phyloP scores from a whole-genome alignment of 805 yeast genomes.

The Ogataea nakhonphanomensis region DNA sequence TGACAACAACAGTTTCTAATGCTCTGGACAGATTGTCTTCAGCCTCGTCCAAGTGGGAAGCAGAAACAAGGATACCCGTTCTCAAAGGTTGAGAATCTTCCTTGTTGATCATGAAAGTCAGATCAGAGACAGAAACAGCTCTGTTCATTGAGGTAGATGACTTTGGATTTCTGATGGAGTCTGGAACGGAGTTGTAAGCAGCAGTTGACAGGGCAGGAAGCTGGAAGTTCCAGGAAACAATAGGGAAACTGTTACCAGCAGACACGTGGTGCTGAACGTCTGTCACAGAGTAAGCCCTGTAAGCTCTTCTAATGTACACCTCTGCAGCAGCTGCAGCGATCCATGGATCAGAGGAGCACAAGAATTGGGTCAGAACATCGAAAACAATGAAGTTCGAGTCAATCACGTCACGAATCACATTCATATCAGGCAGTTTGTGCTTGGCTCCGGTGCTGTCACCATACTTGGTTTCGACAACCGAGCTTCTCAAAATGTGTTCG shows the following conservation, averaged over 20 bases:
- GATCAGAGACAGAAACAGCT: slow-evolving; percentile 90
- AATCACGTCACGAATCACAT: slow-evolving; percentile 82
- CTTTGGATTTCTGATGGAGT: slow-evolving; percentile 39
- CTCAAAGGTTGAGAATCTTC: slow-evolving; percentile 67
- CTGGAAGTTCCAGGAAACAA: slow-evolving; percentile 85
- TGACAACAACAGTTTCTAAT: slow-evolving; percentile 62
- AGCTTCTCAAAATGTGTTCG: slow-evolving; percentile 89
- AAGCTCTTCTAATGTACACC: slow-evolving; percentile 93
- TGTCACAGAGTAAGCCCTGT: slow-evolving; percentile 89
- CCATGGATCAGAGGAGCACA: slow-evolving; percentile 77
- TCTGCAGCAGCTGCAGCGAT: slow-evolving; percentile 96
- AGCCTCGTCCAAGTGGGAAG: slow-evolving; percentile 80
- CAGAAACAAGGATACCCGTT: slow-evolving; percentile 81
- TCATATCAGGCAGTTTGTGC: slow-evolving; percentile 79
- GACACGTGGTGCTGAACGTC: slow-evolving; percentile 61
- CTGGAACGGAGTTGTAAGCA: slow-evolving; percentile 69
- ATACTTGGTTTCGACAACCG: slow-evolving; percentile 85
- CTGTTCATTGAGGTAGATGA: slow-evolving; percentile 52
- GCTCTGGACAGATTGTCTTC: slow-evolving; percentile 80
- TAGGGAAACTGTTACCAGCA: slow-evolving; percentile 51
- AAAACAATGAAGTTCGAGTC: slow-evolving; percentile 95
- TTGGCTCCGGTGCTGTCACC: slow-evolving; percentile 73
- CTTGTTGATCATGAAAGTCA: slow-evolving; percentile 76
- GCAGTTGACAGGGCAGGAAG: slow-evolving; percentile 71
- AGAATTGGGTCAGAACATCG: slow-evolving; percentile 91